Conservation (phyloP, 2,329 filamentous ascomycete genomes). For the Alternaria panax region DNA sequence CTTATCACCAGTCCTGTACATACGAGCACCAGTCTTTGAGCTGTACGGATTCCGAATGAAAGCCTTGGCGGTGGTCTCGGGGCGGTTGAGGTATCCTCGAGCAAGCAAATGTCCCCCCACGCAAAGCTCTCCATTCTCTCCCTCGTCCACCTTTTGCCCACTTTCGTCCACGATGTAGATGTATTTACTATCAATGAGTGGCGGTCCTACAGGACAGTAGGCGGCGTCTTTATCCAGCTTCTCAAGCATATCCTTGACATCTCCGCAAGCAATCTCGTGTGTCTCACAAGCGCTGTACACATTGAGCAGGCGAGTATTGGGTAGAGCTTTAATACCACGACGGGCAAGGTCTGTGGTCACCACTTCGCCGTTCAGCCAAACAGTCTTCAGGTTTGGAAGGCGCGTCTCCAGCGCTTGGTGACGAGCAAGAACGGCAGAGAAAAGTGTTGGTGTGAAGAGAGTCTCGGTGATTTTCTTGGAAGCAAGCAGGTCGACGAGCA, state of each 20-base stretch:
- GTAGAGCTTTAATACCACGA: slow-evolving; percentile 71
- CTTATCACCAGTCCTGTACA: slow-evolving; percentile 78
- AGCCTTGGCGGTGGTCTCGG: slow-evolving; percentile 76
- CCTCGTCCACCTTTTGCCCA: slow-evolving; percentile 67
- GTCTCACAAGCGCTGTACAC: slow-evolving; percentile 86
- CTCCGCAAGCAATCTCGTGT: slow-evolving; percentile 79
- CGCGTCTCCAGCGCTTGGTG: slow-evolving; percentile 70
- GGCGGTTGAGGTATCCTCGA: slow-evolving; percentile 79
- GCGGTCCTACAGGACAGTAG: slow-evolving; percentile 77
- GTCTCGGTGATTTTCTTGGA: slow-evolving; percentile 76
- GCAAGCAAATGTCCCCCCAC: slow-evolving; percentile 77
- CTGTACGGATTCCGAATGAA: slow-evolving; percentile 74
- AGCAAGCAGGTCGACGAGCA: slow-evolving; percentile 74
- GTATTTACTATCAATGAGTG: slow-evolving; percentile 68
- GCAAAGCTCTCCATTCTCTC: slow-evolving; percentile 74
- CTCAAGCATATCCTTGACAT: slow-evolving; percentile 72
- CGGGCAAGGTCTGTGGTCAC: slow-evolving; percentile 79
- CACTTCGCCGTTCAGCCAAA: slow-evolving; percentile 86
- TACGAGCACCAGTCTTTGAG: slow-evolving; percentile 65
- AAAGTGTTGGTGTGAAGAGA: slow-evolving; percentile 81
- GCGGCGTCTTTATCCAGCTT: slow-evolving; percentile 63
- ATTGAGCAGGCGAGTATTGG: slow-evolving; percentile 74
- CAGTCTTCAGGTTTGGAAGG: slow-evolving; percentile 70
- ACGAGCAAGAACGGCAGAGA: slow-evolving; percentile 75
- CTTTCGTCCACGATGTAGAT: slow-evolving; percentile 77